Evolutionary conservation across 345 rosid genomes (phyloP).

Genomic region (Pistacia integerrima): DNA sequence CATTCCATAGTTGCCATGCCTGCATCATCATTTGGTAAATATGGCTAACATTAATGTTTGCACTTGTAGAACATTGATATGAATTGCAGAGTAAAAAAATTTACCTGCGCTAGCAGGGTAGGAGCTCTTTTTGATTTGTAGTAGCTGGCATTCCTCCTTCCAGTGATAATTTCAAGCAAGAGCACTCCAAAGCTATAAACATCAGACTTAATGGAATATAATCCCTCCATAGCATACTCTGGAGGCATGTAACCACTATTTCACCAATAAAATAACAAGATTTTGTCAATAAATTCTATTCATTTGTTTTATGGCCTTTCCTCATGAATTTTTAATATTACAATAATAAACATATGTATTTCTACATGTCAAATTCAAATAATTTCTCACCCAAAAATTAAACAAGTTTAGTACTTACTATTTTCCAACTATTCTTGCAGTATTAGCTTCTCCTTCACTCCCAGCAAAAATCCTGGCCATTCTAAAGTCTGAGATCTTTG

Average conservation of each 20-base stretch:
- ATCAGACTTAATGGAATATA: conserved; percentile 54
- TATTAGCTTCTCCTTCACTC: conserved; percentile 37
- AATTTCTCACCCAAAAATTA: no score
- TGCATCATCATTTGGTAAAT: conserved; percentile 17
- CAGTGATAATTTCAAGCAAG: conserved; percentile 59
- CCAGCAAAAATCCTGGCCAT: conserved; percentile 46
- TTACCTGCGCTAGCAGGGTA: no score
- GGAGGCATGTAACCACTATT: conserved; percentile 65
- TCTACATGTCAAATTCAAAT: neutral
- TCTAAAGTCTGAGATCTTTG: conserved; percentile 66
- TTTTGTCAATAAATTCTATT: no score
- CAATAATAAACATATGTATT: neutral
- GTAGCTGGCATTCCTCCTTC: conserved; percentile 36
- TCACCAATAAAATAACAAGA: neutral
- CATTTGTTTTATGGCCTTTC: neutral
- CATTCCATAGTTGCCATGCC: conserved; percentile 68
- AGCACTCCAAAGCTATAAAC: conserved; percentile 63
- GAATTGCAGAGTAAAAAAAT: no score
- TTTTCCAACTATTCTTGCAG: conserved; percentile 33
- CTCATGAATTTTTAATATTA: neutral
- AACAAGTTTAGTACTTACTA: conserved; percentile 16
- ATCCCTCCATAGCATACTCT: conserved; percentile 49
- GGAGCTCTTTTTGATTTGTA: neutral
- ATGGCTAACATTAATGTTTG: neutral
- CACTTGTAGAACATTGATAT: no score